phyloP scores from a whole-genome alignment of 768 basidiomycete genomes.

The Rhizopogon rudus region DNA sequence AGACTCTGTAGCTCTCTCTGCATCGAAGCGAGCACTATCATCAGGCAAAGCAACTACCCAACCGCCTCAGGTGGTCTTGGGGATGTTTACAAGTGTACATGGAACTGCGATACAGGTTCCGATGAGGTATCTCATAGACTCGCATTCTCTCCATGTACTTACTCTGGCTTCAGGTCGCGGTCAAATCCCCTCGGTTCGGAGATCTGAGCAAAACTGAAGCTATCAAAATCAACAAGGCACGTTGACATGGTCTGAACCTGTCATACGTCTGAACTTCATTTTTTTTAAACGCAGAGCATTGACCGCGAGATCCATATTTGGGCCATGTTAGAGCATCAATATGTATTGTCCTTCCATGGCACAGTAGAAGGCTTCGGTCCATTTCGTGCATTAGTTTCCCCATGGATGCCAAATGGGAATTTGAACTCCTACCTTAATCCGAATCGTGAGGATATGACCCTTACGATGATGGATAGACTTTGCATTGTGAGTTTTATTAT shows the following conservation, averaged over 20 bases:
- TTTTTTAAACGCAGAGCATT: conserved; percentile 12
- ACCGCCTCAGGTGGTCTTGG: conserved; percentile 31
- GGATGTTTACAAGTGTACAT: conserved; percentile 35
- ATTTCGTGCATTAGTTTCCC: conserved; percentile 34
- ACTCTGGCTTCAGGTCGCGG: conserved; percentile 1
- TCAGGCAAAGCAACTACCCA: background rate
- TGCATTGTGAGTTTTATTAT: conserved; percentile 23
- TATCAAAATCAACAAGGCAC: background rate
- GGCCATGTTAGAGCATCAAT: conserved; percentile 32
- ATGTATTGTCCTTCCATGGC: conserved; percentile 33
- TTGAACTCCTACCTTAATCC: conserved; percentile 35
- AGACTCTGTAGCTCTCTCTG: too few species aligned
- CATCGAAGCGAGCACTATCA: background rate
- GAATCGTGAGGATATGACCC: conserved; percentile 28
- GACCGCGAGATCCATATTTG: conserved; percentile 34
- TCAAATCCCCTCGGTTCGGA: conserved; percentile 2
- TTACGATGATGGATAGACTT: conserved; percentile 31
- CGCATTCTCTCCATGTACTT: background rate
- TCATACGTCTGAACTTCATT: background rate
- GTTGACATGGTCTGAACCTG: background rate
- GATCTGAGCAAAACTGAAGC: background rate
- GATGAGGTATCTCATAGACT: background rate
- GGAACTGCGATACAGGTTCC: background rate
- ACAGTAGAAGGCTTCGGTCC: conserved; percentile 32
- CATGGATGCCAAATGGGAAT: conserved; percentile 39